Evolutionary conservation across 139 green algal species (phyloP), one percentile per base, ranked within the genome.

Genomic region (Medakamo hakoo): DNA sequence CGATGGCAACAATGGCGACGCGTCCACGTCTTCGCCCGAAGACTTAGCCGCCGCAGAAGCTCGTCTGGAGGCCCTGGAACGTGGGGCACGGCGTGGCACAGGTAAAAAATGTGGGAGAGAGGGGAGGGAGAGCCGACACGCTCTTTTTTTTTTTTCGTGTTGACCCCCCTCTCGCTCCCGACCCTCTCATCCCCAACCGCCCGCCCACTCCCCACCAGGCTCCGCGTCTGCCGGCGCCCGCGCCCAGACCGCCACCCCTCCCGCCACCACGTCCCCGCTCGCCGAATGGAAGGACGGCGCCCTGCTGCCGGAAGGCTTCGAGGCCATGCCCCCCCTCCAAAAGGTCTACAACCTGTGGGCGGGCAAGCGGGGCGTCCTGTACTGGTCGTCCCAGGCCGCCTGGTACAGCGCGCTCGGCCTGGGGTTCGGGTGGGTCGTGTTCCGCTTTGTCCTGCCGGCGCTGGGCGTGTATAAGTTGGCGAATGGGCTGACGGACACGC

Each of bases 241-340:
- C 9, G 40, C 40, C 40, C 9, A 9, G 40, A 21, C 40, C 9
- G 40, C 40, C 9, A 16, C 40, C 40, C 9, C 40, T 16, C 9
- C 40, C 40, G 40, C 40, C 40, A 16, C 9, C 40, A 16, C 40
- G 40, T 9, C 40, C 40, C 40, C 40, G 40, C 9, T 9, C 9
- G 9, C 40, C 16, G 40, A 9, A 52, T 92, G 84, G 84, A 76
- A 74, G 52, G 75, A 89, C 58, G 84, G 85, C 2, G 57, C 88
- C 66, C 62, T 92, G 29, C 83, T 92, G 19, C 85, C 85, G 0
- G 74, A 90, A 23, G 81, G 85, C n/a, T 92, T 79, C 79, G 80
- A 82, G 3, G n/a, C 79, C 3, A 87, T 92, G 82, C 21, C 70
- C 27, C 14, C 63, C 16, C 18, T 55, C 5, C 60, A 82, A 25